Evolutionary conservation across 2,329 filamentous ascomycete genomes (phyloP), one percentile per base, ranked within the genome.

Genomic region (Aspergillus fijiensis): DNA sequence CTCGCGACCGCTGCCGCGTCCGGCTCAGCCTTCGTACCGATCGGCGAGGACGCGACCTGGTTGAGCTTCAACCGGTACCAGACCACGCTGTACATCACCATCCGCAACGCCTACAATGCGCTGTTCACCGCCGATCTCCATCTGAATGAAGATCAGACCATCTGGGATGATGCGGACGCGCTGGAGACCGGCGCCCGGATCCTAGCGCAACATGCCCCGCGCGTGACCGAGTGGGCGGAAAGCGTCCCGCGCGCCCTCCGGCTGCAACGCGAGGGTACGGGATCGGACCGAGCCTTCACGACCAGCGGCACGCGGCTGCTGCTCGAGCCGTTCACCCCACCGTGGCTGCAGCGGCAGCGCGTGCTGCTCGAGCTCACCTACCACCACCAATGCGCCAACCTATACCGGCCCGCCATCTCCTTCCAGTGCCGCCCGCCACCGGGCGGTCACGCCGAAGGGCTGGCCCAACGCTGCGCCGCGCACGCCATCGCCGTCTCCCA

Each of bases 41-140:
- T 64, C 29, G 59, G 58, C 45, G 52, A 60, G 2, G 16, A 51
- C 12, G 60, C 58, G 5, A 63, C 65, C 9, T 67, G 65, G 65
- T 56, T 67, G 12, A 67, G 54, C 12, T 67, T 60, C 31, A 61
- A 63, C 39, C 55, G 61, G n/a, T 39, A 63, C n/a, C 29, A 55
- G 45, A 57, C 49, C 0, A 55, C 51, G 33, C 59, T 67, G 12
- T 61, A 63, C 14, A 59, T 61, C 5, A 42, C 55, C 25, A 50
- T 33, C 6, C 61, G 64, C 5, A 55, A 42, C 9, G 61, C 61
- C 9, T 61, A 66, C 29, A 61, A 49, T 7, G 16, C 51, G 2
- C 65, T 63, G 25, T 64, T 25, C 16, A 42, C 29, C 52, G 39
- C n/a, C 16, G 61, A 63, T 45, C 59, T 61, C 25, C 65, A 53